These are phyloP conservation scores for Lobosporangium transversale DNA, from an alignment of 192 early-diverging fungal species.

Conservation along the genomic window DNA sequence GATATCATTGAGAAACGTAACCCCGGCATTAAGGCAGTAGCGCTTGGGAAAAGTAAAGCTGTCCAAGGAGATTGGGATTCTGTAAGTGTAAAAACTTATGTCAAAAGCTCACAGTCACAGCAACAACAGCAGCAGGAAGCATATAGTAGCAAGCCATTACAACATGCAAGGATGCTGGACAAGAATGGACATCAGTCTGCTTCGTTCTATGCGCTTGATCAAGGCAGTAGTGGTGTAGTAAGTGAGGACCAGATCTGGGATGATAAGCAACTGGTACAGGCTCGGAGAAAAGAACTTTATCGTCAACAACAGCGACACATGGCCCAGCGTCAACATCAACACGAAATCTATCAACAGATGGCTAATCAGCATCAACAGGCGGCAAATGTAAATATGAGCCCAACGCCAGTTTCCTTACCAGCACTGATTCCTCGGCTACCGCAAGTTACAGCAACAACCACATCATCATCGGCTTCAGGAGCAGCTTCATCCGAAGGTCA, in stretches of 20 bases:
- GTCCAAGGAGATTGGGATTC: slow-evolving; percentile 31
- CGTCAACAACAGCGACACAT: background rate
- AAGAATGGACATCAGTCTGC: background rate
- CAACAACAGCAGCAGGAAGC: background rate
- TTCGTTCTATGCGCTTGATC: background rate
- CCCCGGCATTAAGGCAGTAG: slow-evolving; percentile 34
- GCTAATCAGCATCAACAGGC: background rate
- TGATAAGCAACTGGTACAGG: background rate
- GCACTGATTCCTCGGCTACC: background rate
- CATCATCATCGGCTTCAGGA: background rate
- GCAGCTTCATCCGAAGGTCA: background rate
- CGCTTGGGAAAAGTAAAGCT: slow-evolving; percentile 9
- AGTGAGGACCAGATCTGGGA: background rate
- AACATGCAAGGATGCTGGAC: slow-evolving; percentile 4
- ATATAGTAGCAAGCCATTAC: background rate
- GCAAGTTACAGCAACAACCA: background rate
- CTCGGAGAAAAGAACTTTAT: slow-evolving; percentile 1
- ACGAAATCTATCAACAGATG: background rate
- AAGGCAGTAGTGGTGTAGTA: background rate
- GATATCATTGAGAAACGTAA: slow-evolving; percentile 31
- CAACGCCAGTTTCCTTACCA: background rate
- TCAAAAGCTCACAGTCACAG: slow-evolving; percentile 11
- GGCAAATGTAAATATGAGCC: no score
- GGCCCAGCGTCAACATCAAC: background rate
- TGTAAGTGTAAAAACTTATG: slow-evolving; percentile 10